Evolutionary conservation across 495 filamentous ascomycete species (phyloP).

Genomic region (Hypomontagnella monticulosa): DNA sequence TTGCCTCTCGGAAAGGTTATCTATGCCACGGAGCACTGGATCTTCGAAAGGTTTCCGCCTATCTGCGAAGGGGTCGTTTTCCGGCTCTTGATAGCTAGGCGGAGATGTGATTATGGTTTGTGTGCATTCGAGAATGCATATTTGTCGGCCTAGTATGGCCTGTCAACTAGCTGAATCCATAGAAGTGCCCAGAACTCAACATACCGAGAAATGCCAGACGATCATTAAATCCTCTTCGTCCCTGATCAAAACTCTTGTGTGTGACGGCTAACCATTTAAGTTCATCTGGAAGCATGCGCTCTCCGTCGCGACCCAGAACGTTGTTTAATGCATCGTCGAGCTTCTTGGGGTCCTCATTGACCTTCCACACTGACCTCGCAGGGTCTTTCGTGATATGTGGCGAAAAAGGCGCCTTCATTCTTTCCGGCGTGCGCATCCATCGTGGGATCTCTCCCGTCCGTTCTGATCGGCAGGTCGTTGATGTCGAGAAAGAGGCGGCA

Average conservation of each 20-base stretch:
- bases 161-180: background rate
- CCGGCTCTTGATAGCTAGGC: conserved; percentile 37
- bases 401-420: conserved; percentile 79
- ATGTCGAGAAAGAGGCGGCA: conserved; percentile 36
- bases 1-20: conserved; percentile 67
- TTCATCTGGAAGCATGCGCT: conserved; percentile 81
- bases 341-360: conserved; percentile 76
- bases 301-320: conserved; percentile 75
- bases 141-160: conserved; percentile 68
- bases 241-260: conserved; percentile 98
- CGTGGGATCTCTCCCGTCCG: conserved; percentile 59
- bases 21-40: conserved; percentile 74
- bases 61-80: conserved; percentile 51
- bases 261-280: conserved; percentile 97
- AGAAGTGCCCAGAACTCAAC: conserved; percentile 32
- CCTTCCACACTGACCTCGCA: conserved; percentile 61
- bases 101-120: conserved; percentile 69
- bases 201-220: conserved; percentile 89
- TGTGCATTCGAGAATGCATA: conserved; percentile 80
- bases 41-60: conserved; percentile 75
- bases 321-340: conserved; percentile 79
- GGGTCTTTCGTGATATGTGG: conserved; percentile 59
- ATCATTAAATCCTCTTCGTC: conserved; percentile 92
- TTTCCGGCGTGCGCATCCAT: conserved; percentile 83
- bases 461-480: conserved; percentile 23